Evolutionary conservation across 2,329 filamentous ascomycete genomes (phyloP), one percentile per base, ranked within the genome.

Genomic region (Fusarium zealandicum): DNA sequence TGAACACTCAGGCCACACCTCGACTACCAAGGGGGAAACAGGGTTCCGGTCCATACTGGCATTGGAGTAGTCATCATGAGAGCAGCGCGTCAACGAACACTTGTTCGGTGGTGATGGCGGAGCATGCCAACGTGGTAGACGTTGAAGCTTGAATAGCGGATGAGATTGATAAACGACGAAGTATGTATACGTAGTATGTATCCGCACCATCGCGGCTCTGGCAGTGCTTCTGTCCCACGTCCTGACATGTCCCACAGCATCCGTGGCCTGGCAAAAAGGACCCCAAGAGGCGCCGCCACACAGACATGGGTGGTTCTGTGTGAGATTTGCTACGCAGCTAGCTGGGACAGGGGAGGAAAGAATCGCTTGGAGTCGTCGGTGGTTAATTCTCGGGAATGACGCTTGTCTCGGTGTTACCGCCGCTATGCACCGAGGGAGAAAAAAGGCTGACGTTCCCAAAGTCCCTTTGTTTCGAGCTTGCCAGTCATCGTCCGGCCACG

Each of bases 351-450:
- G 52, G 56, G 54, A 30, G 28, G n/a, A 27, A 51, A 17, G 12
- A 40, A 46, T 47, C 43, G 50, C 46, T 38, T 41, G 44, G 36
- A 41, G 44, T 60, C 36, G 44, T 33, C 41, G 39, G 38, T 52
- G 51, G 51, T 50, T 61, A 52, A 63, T 59, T 55, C 31, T 54
- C 65, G 65, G 63, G 61, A 67, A 66, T 67, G 61, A 66, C 59
- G 49, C 61, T 43, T 63, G 63, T 51, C 63, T 67, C 65, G 65
- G 65, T 68, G 65, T 67, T 67, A 46, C 65, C 65, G 65, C 56
- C 48, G 51, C 53, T 64, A 51, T 46, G 44, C 47, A 45, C 48
- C 12, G 13, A 31, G 36, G 30, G 40, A 40, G 25, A 8, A 25
- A 37, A 36, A 22, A 32, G 31, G 39, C 31, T 39, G 32, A 46